Conservation (phyloP, 768 basidiomycete genomes). For the Leucocoprinus birnbaumii region DNA sequence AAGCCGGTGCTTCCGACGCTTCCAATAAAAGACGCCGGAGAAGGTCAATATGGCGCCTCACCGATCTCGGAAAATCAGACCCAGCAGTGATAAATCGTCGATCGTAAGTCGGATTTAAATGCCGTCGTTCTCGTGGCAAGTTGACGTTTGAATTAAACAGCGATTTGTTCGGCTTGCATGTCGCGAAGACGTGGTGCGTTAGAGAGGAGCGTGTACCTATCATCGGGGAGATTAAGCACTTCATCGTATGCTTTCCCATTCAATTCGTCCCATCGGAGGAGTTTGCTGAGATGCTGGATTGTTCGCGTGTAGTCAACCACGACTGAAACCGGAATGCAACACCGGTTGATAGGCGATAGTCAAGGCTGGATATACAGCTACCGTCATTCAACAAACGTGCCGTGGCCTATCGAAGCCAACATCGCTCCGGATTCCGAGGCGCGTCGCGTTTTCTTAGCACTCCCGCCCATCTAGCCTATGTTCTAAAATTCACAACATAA, state of each 20-base stretch:
- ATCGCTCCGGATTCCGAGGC: constrained; percentile 3
- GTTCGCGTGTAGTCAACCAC: constrained; percentile 2
- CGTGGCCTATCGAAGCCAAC: constrained; percentile 1
- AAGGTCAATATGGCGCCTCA: background rate
- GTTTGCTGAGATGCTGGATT: background rate
- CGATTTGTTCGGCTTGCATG: background rate
- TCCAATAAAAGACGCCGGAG: background rate
- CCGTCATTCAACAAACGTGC: background rate
- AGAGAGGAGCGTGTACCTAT: constrained; percentile 7
- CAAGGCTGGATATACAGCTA: constrained; percentile 36
- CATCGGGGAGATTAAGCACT: constrained; percentile 4
- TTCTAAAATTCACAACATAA: background rate
- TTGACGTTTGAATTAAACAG: background rate
- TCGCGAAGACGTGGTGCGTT: background rate
- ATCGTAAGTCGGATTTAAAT: background rate
- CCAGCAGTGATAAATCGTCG: background rate
- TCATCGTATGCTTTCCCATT: background rate
- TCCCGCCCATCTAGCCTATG: background rate
- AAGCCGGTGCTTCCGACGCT: too few relatives aligned
- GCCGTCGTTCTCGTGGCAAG: background rate
- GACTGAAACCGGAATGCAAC: background rate
- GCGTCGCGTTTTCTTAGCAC: background rate
- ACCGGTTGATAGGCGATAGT: constrained; percentile 35
- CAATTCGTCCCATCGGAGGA: background rate
- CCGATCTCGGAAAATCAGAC: background rate